These are phyloP conservation scores for Syzygium malaccense DNA, from an alignment of 441 rosid genomes.

Conservation along the genomic window DNA sequence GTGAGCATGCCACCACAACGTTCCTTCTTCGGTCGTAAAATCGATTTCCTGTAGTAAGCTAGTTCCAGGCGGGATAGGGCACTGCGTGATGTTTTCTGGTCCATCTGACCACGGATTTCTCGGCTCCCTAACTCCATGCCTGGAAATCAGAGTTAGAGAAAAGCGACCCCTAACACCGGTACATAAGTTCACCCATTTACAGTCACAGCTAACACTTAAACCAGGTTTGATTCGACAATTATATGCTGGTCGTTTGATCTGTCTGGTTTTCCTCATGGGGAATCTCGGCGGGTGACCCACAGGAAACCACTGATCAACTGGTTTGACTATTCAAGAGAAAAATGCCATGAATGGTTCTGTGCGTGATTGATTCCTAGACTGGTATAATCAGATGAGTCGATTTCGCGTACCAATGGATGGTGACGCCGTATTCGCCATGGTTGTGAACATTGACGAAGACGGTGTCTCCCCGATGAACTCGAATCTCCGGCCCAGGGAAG, in stretches of 20 bases:
- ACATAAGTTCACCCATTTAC: not conserved
- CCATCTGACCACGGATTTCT: slow-evolving; percentile 29
- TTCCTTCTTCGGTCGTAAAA: slow-evolving; percentile 13
- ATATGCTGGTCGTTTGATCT: not conserved
- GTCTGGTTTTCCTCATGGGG: not conserved
- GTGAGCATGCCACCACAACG: slow-evolving; percentile 25
- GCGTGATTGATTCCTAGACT: not conserved
- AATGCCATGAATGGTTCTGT: not conserved
- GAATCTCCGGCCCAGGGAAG: slow-evolving; percentile 14
- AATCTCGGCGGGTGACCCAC: not conserved
- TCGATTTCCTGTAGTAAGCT: slow-evolving; percentile 8
- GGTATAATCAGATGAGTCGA: not conserved
- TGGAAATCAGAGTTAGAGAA: not conserved
- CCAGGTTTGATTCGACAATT: not conserved
- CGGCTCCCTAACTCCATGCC: slow-evolving; percentile 22
- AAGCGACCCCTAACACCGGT: not conserved
- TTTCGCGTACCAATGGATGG: slow-evolving; percentile 13
- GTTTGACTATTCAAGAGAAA: not conserved
- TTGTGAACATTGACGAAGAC: slow-evolving; percentile 10
- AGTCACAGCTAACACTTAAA: not conserved
- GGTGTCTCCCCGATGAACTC: slow-evolving; percentile 5
- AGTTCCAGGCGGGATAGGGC: slow-evolving; percentile 15
- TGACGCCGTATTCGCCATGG: slow-evolving; percentile 8
- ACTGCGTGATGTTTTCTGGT: slow-evolving; percentile 20
- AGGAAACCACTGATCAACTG: not conserved